Conservation (phyloP, 805 yeast genomes). For the Saccharomycopsis sp. region DNA sequence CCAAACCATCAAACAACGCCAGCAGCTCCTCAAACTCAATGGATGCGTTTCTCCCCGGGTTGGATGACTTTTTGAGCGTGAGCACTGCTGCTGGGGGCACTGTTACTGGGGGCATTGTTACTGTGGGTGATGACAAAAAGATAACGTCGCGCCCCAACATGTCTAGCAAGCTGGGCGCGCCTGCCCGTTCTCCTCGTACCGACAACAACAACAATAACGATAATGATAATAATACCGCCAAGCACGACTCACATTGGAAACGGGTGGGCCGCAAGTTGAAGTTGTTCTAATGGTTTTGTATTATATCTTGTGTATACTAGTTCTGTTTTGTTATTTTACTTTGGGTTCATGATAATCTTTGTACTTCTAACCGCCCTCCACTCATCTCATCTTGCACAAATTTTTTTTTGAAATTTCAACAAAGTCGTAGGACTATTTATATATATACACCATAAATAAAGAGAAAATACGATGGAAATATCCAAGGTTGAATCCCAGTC, state of each 20-base stretch:
- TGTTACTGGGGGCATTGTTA: too few relatives aligned
- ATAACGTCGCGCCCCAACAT: too few relatives aligned
- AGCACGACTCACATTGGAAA: constrained; percentile 8
- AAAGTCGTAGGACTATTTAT: too few relatives aligned
- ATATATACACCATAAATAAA: too few relatives aligned
- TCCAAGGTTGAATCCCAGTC: constrained; percentile 70
- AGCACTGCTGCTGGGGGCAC: neutral
- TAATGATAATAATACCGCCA: too few relatives aligned
- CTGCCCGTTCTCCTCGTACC: too few relatives aligned
- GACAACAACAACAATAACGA: too few relatives aligned
- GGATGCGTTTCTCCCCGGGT: constrained; percentile 12
- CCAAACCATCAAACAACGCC: neutral
- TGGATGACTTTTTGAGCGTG: constrained; percentile 6
- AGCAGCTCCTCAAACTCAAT: constrained; percentile 4
- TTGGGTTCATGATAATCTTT: too few relatives aligned
- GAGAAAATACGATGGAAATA: constrained; percentile 68
- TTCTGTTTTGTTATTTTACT: too few relatives aligned
- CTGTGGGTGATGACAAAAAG: too few relatives aligned
- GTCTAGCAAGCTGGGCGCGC: too few relatives aligned
- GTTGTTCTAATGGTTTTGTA: constrained; percentile 1
- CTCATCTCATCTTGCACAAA: neutral
- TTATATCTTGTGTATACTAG: neutral
- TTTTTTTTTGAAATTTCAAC: constrained; percentile 1
- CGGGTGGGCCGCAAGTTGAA: constrained; percentile 10
- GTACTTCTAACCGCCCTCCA: too few relatives aligned